Evolutionary conservation across 371 early-diverging fungal genomes (phyloP).

Genomic region (Dichotomocladium elegans): DNA sequence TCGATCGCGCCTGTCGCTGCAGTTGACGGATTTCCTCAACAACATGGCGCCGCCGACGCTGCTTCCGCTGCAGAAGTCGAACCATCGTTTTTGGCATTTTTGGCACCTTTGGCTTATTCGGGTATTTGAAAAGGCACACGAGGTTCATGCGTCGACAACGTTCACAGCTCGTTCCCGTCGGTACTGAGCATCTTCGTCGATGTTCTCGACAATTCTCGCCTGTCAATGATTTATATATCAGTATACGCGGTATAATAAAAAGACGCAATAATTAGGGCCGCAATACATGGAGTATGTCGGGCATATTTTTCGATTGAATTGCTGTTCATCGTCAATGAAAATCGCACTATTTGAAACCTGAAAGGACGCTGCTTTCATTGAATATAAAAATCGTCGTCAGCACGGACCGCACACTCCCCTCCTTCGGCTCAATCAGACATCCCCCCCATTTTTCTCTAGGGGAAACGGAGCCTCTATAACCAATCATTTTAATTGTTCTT

Average conservation of each 20-base stretch:
- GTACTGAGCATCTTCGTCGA: constrained; percentile 33
- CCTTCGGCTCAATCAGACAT: too few species aligned
- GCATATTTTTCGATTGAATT: neutral
- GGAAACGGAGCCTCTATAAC: too few species aligned
- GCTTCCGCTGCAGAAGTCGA: constrained; percentile 12
- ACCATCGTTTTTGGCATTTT: neutral
- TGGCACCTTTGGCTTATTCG: constrained; percentile 1
- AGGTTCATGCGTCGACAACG: constrained; percentile 26
- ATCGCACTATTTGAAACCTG: too few species aligned
- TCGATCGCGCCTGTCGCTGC: neutral
- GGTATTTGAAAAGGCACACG: constrained; percentile 27
- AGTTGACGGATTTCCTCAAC: neutral
- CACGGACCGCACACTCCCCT: too few species aligned
- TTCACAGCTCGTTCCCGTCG: constrained; percentile 21
- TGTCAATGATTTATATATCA: neutral
- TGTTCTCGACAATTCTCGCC: constrained; percentile 38
- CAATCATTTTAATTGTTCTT: too few species aligned
- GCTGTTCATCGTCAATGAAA: too few species aligned
- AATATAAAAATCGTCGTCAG: too few species aligned
- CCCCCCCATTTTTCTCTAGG: too few species aligned
- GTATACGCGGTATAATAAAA: neutral
- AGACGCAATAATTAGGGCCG: too few species aligned
- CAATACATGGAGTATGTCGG: constrained; percentile 29
- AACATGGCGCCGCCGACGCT: neutral
- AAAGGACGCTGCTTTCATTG: too few species aligned